Evolutionary conservation across 2,329 filamentous ascomycete genomes (phyloP).

Genomic region (Sporothrix inflata): DNA sequence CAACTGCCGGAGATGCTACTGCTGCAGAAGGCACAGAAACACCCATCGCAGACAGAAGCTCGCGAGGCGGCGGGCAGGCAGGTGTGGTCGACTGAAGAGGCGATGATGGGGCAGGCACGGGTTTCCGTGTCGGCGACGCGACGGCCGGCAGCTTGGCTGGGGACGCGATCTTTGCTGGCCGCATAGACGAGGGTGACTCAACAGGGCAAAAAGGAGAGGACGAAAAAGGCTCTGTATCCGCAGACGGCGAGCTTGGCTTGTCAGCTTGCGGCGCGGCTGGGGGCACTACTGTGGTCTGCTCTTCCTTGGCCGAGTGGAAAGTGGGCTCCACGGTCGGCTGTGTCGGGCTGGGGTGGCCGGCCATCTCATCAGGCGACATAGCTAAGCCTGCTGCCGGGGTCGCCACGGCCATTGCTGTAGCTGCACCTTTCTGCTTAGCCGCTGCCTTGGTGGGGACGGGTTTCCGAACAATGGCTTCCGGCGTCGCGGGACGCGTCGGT

Average conservation of each 20-base stretch:
- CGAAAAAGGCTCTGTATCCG: slow-evolving; percentile 6
- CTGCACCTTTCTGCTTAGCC: neutral
- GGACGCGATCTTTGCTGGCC: slow-evolving; percentile 27
- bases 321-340: slow-evolving; percentile 44
- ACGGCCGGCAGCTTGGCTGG: slow-evolving; percentile 25
- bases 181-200: slow-evolving; percentile 33
- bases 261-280: neutral
- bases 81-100: slow-evolving; percentile 34
- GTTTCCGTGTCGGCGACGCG: slow-evolving; percentile 21
- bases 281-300: slow-evolving; percentile 42
- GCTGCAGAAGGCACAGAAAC: neutral
- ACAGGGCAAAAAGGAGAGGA: slow-evolving; percentile 32
- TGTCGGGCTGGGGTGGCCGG: slow-evolving; percentile 37
- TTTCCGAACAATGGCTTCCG: slow-evolving; percentile 7
- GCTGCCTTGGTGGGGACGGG: neutral
- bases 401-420: neutral
- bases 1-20: neutral
- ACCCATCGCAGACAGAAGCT: slow-evolving; percentile 30
- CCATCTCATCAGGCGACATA: slow-evolving; percentile 27
- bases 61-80: slow-evolving; percentile 31
- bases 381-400: slow-evolving; percentile 28
- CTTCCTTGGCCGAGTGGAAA: slow-evolving; percentile 51
- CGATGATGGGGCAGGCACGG: slow-evolving; percentile 26
- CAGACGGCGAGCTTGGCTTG: slow-evolving; percentile 21
- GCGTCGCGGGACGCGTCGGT: slow-evolving; percentile 14